Evolutionary conservation across 192 early-diverging fungal species (phyloP), one percentile per base, ranked within the genome.

Genomic region (Backusella morwellensis): DNA sequence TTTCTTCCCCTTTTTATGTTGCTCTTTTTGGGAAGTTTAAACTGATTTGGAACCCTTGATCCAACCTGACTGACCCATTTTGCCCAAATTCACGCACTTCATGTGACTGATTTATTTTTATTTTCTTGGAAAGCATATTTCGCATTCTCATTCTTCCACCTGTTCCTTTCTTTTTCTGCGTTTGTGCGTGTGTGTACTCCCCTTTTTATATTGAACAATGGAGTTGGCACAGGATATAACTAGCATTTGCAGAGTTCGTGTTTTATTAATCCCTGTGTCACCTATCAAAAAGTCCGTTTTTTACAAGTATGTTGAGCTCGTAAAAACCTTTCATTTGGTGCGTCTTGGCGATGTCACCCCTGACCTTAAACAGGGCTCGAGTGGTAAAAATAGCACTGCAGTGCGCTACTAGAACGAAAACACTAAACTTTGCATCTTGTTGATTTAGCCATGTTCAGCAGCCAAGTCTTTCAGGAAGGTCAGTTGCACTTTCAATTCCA

Each of bases 401-500:
- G 32, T 32, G 32, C 32, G 63, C 17, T 6, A 35, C 8, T 7
- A 50, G 6, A 50, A 50, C 4, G 47, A 50, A n/a, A 50, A 50
- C 15, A 50, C 19, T 19, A n/a, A 50, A 50, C 4, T 11, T 40
- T 6, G 6, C 47, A 50, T 50, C 4, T 15, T 52, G 6, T n/a
- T 69, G 52, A 29, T 29, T 32, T 74, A 90, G 87, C 88, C 21
- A 86, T 87, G 77, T 89, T 90, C 56, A 89, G 87, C 56, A 83
- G 86, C 70, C 86, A 86, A 52, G 80, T 84, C 7, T 88, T 87
- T 29, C 86, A 88, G 74, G 91, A 93, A 56, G 93, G 92, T 3
- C 87, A 89, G 69, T 74, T 94, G 14, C 86, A 91, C 74, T 92
- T 93, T 70, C 88, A 94, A 42, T 93, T 93, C 75, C 84, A 88